Evolutionary conservation across 129 eudicot genomes (phyloP), one percentile per base, ranked within the genome.

Genomic region (Artemisia tridentata): DNA sequence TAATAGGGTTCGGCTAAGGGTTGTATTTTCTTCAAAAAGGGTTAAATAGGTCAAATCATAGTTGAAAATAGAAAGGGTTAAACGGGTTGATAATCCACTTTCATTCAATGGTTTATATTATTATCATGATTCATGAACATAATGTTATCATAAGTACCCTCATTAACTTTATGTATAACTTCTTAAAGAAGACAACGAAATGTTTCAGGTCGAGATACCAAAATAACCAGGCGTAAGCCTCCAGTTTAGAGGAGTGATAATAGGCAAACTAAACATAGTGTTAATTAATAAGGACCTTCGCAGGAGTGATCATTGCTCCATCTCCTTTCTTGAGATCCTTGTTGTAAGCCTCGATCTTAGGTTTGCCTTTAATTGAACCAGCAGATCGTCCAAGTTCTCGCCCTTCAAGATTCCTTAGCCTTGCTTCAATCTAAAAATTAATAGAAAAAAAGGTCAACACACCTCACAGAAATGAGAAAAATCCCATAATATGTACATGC

Each of bases 361-460:
- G 96, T 63, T 93, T 93, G 51, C 98, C 98, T 83, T 93, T 93
- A 19, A 81, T 88, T 27, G 96, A 78, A 17, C 98, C 96, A 81
- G 97, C 92, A 73, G 95, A 85, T 19, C 85, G 90, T 11, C 95
- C 84, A 71, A 93, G 84, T 46, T 93, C 96, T 76, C 80, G 70
- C 9, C 97, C 97, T 84, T 93, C 98, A 34, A 93, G 84, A 80
- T 53, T 85, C 74, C 98, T 85, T 43, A 93, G 65, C 17, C 98
- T 83, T 52, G 97, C 96, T 79, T 93, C 98, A 79, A 93, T 95
- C 98, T 93, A 71, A 73, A 61, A 17, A 38, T 7, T 13, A 4
- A 56, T 15, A 67, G 4, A 54, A 73, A 0, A 54, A 61, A 3
- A 17, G 12, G 61, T 71, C 21, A 47, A 31, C 27, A 13, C 23